Evolutionary conservation across 495 filamentous ascomycete genomes (phyloP).

Genomic region (Podospora sp.): DNA sequence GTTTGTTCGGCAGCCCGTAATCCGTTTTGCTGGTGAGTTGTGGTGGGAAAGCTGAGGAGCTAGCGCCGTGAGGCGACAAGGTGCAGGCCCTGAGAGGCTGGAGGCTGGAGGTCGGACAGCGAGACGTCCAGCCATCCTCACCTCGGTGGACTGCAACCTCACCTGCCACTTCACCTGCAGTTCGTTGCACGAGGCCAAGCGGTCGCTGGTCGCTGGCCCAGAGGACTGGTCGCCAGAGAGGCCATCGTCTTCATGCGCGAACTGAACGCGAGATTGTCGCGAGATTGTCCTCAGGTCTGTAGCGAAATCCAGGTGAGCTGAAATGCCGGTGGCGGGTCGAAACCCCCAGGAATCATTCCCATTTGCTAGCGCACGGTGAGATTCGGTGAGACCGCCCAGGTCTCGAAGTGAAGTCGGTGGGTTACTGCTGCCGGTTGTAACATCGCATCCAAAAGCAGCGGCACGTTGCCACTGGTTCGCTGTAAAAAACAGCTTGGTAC

Average conservation of each 20-base stretch:
- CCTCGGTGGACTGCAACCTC: neutral
- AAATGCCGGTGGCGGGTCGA: neutral
- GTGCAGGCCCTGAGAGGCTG: neutral
- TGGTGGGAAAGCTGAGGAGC: neutral
- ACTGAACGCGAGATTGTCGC: constrained; percentile 10
- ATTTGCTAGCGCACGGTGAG: constrained; percentile 15
- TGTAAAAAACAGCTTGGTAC: neutral
- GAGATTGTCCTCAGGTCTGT: neutral
- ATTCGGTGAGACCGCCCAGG: constrained; percentile 8
- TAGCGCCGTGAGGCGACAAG: constrained; percentile 4
- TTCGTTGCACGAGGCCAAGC: neutral
- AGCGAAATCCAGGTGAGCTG: neutral
- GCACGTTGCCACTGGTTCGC: neutral
- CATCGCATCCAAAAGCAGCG: neutral
- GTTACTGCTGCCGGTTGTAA: neutral
- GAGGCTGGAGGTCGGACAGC: neutral
- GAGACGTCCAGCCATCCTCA: neutral
- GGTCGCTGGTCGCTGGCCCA: too few relatives aligned
- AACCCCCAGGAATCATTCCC: constrained; percentile 13
- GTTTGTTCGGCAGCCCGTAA: constrained; percentile 5
- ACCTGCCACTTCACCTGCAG: neutral
- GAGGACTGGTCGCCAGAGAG: constrained; percentile 3
- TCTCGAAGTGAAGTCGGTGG: constrained; percentile 2
- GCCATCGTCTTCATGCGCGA: constrained; percentile 2
- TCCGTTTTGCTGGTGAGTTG: neutral